Conservation (phyloP, 345 rosid species). For the Lepidium africanum region DNA sequence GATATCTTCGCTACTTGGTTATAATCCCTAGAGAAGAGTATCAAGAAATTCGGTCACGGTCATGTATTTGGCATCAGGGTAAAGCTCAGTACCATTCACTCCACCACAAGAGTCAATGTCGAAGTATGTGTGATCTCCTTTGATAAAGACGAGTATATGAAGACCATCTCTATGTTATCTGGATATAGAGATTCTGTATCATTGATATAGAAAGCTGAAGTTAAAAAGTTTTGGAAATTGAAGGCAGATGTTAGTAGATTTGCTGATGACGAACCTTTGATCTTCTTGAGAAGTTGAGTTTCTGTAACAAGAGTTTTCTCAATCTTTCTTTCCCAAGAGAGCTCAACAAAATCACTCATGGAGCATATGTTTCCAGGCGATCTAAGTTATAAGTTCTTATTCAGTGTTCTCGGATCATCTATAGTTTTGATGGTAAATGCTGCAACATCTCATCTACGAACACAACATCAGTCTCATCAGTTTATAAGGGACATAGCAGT, state of each 20-base stretch:
- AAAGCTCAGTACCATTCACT: conserved; percentile 74
- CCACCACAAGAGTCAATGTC: conserved; percentile 58
- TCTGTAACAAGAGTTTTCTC: conserved; percentile 41
- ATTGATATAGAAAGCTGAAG: not conserved
- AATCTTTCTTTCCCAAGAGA: conserved; percentile 66
- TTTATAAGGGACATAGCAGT: too few species aligned
- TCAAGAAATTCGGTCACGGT: conserved; percentile 59
- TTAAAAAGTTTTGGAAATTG: not conserved
- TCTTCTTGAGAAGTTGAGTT: conserved; percentile 45
- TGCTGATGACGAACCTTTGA: conserved; percentile 34
- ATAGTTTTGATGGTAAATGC: conserved; percentile 50
- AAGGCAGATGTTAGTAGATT: not conserved
- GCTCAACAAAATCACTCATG: conserved; percentile 48
- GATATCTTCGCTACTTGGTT: not conserved
- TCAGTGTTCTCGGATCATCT: conserved; percentile 58
- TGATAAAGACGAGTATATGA: conserved; percentile 60
- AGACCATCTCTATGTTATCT: conserved; percentile 38
- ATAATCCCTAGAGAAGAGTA: conserved; percentile 13
- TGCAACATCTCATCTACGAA: conserved; percentile 42
- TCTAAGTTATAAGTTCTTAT: conserved; percentile 48
- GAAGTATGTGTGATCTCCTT: conserved; percentile 65
- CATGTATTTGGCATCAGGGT: conserved; percentile 62
- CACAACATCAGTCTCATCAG: too few species aligned
- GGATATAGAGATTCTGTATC: conserved; percentile 55
- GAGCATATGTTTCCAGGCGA: conserved; percentile 47